These are phyloP conservation scores for Hippophae rhamnoides DNA, from an alignment of 306 rosid genomes.

Conservation along the genomic window DNA sequence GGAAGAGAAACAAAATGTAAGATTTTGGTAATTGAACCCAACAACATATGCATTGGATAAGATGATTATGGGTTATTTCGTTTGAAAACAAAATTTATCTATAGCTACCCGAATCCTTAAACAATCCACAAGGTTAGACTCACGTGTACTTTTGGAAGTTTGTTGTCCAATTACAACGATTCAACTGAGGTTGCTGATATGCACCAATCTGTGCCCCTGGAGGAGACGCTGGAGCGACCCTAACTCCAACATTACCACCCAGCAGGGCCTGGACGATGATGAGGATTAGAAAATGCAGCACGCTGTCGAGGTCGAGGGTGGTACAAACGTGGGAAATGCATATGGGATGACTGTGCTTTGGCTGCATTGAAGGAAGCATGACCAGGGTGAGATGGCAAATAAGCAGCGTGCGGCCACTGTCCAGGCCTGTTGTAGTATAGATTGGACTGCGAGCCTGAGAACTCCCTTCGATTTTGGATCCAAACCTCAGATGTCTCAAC, in stretches of 20 bases:
- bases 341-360: constrained; percentile 89
- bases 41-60: constrained; percentile 26
- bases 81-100: constrained; percentile 47
- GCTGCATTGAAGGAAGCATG: constrained; percentile 78
- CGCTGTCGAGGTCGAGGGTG: constrained; percentile 57
- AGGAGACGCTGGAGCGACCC: constrained; percentile 77
- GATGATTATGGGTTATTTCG: constrained; percentile 26
- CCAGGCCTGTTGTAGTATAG: constrained; percentile 81
- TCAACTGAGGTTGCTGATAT: constrained; percentile 80
- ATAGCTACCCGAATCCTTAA: constrained; percentile 49
- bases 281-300: constrained; percentile 57
- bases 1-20: background rate
- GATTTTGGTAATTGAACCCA: constrained; percentile 19
- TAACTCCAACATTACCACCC: constrained; percentile 74
- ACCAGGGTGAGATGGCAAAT: constrained; percentile 72
- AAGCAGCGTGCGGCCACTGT: constrained; percentile 76
- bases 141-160: constrained; percentile 55
- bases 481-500: constrained; percentile 97
- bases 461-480: constrained; percentile 91
- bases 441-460: constrained; percentile 69
- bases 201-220: constrained; percentile 81
- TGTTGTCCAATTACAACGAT: constrained; percentile 80
- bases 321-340: constrained; percentile 94
- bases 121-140: constrained; percentile 42
- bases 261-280: constrained; percentile 61